phyloP scores from a whole-genome alignment of 495 filamentous ascomycete genomes.

The Friedmanniomyces simplex region DNA sequence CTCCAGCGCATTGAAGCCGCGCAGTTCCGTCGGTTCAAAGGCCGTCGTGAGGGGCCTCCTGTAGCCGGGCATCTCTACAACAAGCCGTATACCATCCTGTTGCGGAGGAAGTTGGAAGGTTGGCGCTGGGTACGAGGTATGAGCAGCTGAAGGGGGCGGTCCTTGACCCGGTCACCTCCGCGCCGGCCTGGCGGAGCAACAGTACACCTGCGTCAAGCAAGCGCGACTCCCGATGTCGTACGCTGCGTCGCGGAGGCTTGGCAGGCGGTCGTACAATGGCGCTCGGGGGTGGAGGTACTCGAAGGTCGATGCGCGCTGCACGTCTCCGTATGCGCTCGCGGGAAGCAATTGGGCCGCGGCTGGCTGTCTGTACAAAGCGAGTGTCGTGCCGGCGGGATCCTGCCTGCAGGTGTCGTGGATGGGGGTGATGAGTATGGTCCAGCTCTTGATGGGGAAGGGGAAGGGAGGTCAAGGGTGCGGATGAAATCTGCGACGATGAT shows the following conservation, averaged over 20 bases:
- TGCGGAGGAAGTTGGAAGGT: not conserved
- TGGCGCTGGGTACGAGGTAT: not conserved
- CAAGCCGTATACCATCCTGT: not conserved
- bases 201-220: not conserved
- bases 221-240: not conserved
- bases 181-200: not conserved
- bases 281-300: not conserved
- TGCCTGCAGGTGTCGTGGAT: not conserved
- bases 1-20: conserved; percentile 3
- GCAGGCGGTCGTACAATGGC: not conserved
- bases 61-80: conserved; percentile 3
- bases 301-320: not conserved
- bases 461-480: too few species aligned
- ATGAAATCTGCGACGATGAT: too few species aligned
- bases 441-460: too few species aligned
- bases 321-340: not conserved
- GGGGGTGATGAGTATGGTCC: not conserved
- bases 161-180: not conserved
- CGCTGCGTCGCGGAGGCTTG: not conserved
- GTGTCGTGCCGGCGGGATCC: not conserved
- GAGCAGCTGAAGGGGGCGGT: not conserved
- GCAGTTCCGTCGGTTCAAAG: not conserved
- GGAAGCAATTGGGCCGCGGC: not conserved
- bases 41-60: not conserved
- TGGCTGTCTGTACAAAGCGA: not conserved